A percentile compares a stretch with the other conserved stretches of the same genome.
phyloP scores from a whole-genome alignment of 495 filamentous ascomycete species.

The Astrocystis sublimbata region DNA sequence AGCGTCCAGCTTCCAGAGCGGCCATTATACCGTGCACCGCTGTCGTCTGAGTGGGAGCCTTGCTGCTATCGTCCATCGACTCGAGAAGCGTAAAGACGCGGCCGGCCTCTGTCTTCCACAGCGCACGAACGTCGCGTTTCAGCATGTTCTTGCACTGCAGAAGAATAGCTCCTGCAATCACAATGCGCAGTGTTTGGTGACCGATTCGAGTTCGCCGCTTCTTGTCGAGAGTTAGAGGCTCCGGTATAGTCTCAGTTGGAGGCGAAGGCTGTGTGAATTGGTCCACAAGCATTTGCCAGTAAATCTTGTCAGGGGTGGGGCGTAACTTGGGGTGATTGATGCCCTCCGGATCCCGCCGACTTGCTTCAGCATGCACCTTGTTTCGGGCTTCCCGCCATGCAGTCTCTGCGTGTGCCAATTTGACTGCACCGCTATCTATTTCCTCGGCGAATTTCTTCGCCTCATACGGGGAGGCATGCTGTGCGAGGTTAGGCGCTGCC shows the following conservation, averaged over 20 bases:
- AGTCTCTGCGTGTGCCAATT: slow-evolving; percentile 63
- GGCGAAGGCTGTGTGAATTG: slow-evolving; percentile 52
- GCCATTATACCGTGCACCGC: slow-evolving; percentile 67
- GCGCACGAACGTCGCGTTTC: slow-evolving; percentile 84
- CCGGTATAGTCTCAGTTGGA: slow-evolving; percentile 64
- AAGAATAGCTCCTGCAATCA: slow-evolving; percentile 77
- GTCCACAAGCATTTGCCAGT: slow-evolving; percentile 71
- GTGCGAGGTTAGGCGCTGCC: slow-evolving; percentile 76
- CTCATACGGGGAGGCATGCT: slow-evolving; percentile 81
- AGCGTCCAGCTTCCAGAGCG: slow-evolving; percentile 75
- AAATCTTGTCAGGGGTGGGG: slow-evolving; percentile 69
- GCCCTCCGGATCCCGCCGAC: slow-evolving; percentile 70
- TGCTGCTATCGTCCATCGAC: slow-evolving; percentile 31
- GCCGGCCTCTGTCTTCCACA: slow-evolving; percentile 85
- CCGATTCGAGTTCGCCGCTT: slow-evolving; percentile 69
- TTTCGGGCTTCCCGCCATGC: slow-evolving; percentile 73
- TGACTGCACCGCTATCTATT: slow-evolving; percentile 57
- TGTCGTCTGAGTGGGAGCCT: slow-evolving; percentile 52
- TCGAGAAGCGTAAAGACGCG: slow-evolving; percentile 63
- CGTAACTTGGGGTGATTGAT: slow-evolving; percentile 55
- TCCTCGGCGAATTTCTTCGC: slow-evolving; percentile 71
- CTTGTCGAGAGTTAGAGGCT: slow-evolving; percentile 80
- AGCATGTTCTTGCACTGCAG: slow-evolving; percentile 93
- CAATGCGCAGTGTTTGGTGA: slow-evolving; percentile 67
- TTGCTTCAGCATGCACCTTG: slow-evolving; percentile 69